A percentile compares a stretch with the other conserved stretches of the same genome.
phyloP scores from a whole-genome alignment of 2,329 filamentous ascomycete species.

The Phialophora expanda region DNA sequence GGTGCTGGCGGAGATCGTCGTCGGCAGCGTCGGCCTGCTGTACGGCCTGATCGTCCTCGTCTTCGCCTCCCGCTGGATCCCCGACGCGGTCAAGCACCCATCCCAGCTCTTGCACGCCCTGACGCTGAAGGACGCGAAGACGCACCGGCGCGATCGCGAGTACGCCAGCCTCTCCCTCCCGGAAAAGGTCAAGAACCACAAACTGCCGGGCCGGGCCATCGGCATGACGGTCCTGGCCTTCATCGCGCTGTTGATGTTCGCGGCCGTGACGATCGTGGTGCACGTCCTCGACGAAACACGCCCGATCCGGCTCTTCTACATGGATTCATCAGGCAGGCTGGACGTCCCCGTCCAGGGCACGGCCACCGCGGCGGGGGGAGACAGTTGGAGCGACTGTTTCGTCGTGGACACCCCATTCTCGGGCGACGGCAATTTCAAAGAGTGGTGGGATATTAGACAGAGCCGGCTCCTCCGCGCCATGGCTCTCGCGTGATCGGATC shows the following conservation, averaged over 20 bases:
- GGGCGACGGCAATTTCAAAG: conserved; percentile 16
- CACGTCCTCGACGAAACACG: conserved; percentile 26
- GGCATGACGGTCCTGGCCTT: conserved; percentile 26
- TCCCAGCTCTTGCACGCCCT: conserved; percentile 21
- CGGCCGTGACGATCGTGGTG: conserved; percentile 26
- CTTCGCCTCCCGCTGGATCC: conserved; percentile 24
- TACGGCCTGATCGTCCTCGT: conserved; percentile 27
- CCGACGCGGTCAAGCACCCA: conserved; percentile 10
- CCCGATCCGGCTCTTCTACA: conserved; percentile 24
- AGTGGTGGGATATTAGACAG: conserved; percentile 22
- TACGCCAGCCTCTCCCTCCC: conserved; percentile 2
- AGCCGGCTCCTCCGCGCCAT: conserved; percentile 21
- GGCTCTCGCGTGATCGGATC: conserved; percentile 16
- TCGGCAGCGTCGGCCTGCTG: conserved; percentile 55
- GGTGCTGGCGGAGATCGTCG: conserved; percentile 51
- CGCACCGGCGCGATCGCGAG: not conserved
- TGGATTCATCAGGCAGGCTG: conserved; percentile 18
- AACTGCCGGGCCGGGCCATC: conserved; percentile 21
- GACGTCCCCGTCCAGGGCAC: conserved; percentile 6
- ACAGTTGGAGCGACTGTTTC: conserved; percentile 28
- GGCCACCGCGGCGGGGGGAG: not conserved
- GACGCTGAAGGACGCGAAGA: not conserved
- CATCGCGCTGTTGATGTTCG: conserved; percentile 23
- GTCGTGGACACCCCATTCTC: conserved; percentile 24
- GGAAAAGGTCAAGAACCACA: conserved; percentile 9